Conservation (phyloP, 2,329 filamentous ascomycete species). For the Teratosphaeria nubilosa region DNA sequence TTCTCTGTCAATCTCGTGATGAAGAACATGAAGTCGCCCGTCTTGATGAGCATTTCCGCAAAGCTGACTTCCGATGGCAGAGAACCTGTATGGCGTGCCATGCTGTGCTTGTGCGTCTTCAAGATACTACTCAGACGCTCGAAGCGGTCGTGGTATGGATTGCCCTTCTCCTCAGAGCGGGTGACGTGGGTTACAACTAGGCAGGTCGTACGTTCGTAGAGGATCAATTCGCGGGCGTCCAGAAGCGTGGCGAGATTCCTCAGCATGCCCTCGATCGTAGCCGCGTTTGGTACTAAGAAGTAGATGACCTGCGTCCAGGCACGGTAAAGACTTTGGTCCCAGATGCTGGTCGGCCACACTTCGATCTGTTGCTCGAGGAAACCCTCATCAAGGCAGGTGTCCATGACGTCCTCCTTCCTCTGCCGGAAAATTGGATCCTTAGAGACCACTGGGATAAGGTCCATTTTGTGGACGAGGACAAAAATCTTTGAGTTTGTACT, state of each 20-base stretch:
- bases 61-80: conserved; percentile 77
- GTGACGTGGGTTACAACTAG: conserved; percentile 91
- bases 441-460: conserved; percentile 69
- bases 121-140: conserved; percentile 95
- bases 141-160: conserved; percentile 85
- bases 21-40: conserved; percentile 78
- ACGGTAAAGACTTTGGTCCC: conserved; percentile 97
- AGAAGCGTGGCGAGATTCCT: conserved; percentile 73
- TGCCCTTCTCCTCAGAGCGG: conserved; percentile 57
- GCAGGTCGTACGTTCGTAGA: conserved; percentile 94
- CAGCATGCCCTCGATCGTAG: conserved; percentile 78
- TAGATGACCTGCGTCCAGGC: conserved; percentile 98
- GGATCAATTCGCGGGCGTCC: conserved; percentile 82
- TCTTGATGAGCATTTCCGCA: conserved; percentile 70
- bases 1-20: conserved; percentile 95
- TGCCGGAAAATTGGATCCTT: conserved; percentile 78
- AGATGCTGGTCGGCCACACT: conserved; percentile 92
- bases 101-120: conserved; percentile 90
- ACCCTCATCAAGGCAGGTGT: conserved; percentile 52
- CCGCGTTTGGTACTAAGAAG: conserved; percentile 88
- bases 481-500: conserved; percentile 76
- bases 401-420: conserved; percentile 64
- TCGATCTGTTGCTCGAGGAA: conserved; percentile 55
- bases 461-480: conserved; percentile 97
- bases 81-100: conserved; percentile 63